Evolutionary conservation across 179 eudicot species (phyloP).

Genomic region (Patellifolia procumbens): DNA sequence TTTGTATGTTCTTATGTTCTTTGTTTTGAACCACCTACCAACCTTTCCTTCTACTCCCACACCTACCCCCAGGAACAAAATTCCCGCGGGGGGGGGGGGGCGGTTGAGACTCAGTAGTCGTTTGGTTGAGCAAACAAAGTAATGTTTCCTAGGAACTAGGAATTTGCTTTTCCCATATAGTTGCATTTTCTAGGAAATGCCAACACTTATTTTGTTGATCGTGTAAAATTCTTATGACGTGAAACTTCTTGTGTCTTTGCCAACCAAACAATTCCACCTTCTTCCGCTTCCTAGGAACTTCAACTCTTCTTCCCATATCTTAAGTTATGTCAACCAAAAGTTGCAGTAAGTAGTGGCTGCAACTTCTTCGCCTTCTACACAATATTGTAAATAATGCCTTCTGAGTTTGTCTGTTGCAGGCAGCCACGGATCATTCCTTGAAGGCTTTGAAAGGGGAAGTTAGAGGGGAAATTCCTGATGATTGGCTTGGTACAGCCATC

Average conservation of each 20-base stretch:
- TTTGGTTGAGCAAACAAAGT: too few species aligned
- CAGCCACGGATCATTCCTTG: slow-evolving; percentile 82
- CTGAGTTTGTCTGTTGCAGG: slow-evolving; percentile 44
- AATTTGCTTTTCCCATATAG: too few species aligned
- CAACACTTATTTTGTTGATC: too few species aligned
- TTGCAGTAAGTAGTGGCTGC: neutral
- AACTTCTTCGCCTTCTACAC: neutral
- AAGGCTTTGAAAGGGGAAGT: slow-evolving; percentile 73
- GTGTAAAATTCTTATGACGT: too few species aligned
- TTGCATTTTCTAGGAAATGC: too few species aligned
- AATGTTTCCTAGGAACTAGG: too few species aligned
- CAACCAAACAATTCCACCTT: too few species aligned
- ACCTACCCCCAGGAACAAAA: neutral
- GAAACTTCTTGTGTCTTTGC: too few species aligned
- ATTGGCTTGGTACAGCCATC: slow-evolving; percentile 89
- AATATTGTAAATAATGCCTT: neutral
- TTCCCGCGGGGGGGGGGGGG: neutral
- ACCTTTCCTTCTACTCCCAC: too few species aligned
- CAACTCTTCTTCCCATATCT: too few species aligned
- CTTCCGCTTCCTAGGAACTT: too few species aligned
- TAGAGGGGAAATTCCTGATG: slow-evolving; percentile 50
- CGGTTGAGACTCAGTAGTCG: neutral
- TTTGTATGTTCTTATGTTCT: neutral
- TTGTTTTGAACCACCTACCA: neutral
- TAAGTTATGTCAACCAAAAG: too few species aligned